These are phyloP conservation scores for Funneliformis geosporum DNA, from an alignment of 192 early-diverging fungal genomes.

Conservation along the genomic window DNA sequence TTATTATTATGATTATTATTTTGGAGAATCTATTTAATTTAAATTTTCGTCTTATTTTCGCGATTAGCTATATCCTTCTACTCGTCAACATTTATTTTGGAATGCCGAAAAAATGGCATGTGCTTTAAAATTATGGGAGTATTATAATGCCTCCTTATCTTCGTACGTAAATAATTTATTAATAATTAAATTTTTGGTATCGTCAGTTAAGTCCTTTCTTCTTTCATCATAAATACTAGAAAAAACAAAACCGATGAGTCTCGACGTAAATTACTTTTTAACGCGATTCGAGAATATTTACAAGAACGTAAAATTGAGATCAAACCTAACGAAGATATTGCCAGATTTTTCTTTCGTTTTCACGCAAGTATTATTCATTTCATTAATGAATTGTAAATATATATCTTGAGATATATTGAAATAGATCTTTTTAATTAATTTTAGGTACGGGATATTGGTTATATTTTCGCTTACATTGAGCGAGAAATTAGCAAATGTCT, in stretches of 20 bases:
- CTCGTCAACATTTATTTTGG: conserved; percentile 27
- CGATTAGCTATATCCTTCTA: not conserved
- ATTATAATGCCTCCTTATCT: not conserved
- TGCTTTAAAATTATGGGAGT: conserved; percentile 4
- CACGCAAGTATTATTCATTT: not conserved
- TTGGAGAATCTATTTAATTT: no score
- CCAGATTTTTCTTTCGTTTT: conserved; percentile 15
- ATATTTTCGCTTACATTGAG: conserved; percentile 6
- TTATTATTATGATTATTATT: no score
- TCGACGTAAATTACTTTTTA: conserved; percentile 8
- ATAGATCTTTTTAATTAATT: not conserved
- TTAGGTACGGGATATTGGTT: conserved; percentile 22
- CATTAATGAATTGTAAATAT: not conserved
- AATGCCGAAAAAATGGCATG: conserved; percentile 33
- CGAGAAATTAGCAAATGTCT: not conserved
- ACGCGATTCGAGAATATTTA: conserved; percentile 7
- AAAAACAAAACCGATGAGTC: not conserved
- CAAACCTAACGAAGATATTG: conserved; percentile 5
- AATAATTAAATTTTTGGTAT: not conserved
- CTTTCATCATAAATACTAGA: not conserved
- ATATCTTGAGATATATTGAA: no score
- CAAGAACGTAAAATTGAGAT: conserved; percentile 12
- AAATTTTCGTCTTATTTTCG: not conserved
- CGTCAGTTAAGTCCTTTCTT: not conserved
- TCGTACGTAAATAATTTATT: not conserved